Evolutionary conservation across 2,329 filamentous ascomycete species (phyloP), one percentile per base, ranked within the genome.

Genomic region (Penicillium brevicompactum): DNA sequence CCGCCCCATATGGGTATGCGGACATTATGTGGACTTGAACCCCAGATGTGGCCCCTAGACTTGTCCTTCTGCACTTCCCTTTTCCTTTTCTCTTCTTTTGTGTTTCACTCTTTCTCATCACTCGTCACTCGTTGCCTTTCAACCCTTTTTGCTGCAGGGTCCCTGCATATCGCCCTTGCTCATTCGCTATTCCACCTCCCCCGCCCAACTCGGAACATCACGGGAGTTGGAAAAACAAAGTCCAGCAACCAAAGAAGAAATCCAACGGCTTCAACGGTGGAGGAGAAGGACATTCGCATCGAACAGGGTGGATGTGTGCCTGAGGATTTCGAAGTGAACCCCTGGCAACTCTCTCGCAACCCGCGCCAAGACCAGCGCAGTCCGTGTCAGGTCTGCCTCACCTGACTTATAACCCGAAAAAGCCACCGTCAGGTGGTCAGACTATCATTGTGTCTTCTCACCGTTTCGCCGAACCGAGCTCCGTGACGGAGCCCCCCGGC

Each of bases 401-500:
- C 56, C 47, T 52, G 44, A 46, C 40, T 53, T 46, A 34, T 58
- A 53, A 58, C 55, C 43, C 37, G 13, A 4, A 21, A 53, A 61
- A 57, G 49, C 66, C 65, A 63, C 69, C 68, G 49, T 55, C 47
- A 48, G 67, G 70, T 72, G 69, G 70, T 64, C 55, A 60, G 42
- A 68, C 65, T 67, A 64, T 59, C 70, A 72, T 59, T 63, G 67
- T 72, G 66, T 64, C 70, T 70, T 63, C 55, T 52, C 58, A 66
- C 38, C 56, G 60, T 58, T 47, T 60, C 51, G 63, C 63, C 60
- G 66, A 68, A 48, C 56, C 65, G 45, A 68, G 72, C 74, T 76
- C 74, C 74, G 66, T 66, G 46, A 62, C 67, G 73, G 74, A 75
- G 69, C 73, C 69, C 51, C 67, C 73, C 65, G 68, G 65, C 77